phyloP scores from a whole-genome alignment of 179 eudicot species.

The Spergularia azorica region DNA sequence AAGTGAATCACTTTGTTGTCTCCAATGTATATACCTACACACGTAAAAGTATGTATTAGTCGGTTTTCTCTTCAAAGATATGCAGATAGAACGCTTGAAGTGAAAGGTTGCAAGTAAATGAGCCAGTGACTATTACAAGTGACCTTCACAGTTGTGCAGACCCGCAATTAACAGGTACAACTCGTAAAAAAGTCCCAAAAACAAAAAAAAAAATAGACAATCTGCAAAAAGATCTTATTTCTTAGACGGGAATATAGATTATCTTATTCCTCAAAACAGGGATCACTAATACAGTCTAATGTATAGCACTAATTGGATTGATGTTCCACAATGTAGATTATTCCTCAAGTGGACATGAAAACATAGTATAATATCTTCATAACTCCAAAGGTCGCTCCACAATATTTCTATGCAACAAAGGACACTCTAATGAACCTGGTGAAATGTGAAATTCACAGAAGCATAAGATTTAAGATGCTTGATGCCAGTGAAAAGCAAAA shows the following conservation, averaged over 20 bases:
- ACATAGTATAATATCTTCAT: background rate
- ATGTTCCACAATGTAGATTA: too few relatives aligned
- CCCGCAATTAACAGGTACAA: too few relatives aligned
- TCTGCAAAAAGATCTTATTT: too few relatives aligned
- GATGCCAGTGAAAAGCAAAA: background rate
- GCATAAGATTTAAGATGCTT: background rate
- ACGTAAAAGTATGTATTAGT: background rate
- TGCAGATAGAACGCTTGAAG: background rate
- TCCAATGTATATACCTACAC: constrained; percentile 62
- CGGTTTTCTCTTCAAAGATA: background rate
- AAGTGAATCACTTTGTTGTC: constrained; percentile 70
- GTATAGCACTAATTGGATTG: too few relatives aligned
- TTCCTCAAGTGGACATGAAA: too few relatives aligned
- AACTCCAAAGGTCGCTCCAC: background rate
- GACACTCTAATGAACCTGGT: background rate
- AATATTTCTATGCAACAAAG: background rate
- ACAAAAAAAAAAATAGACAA: too few relatives aligned
- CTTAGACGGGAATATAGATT: too few relatives aligned
- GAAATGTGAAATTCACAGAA: background rate
- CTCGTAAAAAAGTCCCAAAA: too few relatives aligned
- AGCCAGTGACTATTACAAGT: background rate
- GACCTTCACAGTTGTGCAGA: too few relatives aligned
- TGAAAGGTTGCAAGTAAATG: background rate
- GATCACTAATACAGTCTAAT: too few relatives aligned
- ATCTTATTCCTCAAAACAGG: too few relatives aligned